Base-by-base conservation (phyloP, 2,329 filamentous ascomycete species). In the Scedosporium aurantiacum region DNA sequence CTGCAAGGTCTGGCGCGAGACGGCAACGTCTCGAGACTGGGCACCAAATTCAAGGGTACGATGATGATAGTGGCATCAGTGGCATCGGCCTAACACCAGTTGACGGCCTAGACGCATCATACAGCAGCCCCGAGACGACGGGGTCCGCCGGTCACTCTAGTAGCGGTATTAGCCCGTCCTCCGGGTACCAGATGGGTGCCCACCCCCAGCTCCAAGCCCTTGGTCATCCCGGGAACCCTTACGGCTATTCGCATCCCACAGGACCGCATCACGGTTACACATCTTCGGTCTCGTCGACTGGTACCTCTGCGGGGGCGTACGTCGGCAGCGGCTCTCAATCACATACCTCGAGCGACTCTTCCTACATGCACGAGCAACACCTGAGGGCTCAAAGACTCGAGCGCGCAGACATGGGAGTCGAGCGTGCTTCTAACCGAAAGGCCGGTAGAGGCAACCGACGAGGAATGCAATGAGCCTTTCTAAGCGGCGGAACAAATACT, bases 31-130 rank as follows among this genome's bases (percentile, higher is more conserved):
- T 82, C 67, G 81, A 81, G 73, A 74, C 74, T 37, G 73, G 74
- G 59, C 74, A 78, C 64, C 68, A 69, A 62, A 68, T 74, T 50
- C 70, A 73, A 73, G 77, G 74, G 73, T 83, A 82, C 78, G 81
- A 83, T 75, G 87, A 89, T 76, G 87, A 90, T 76, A 88, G 84
- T 75, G 86, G 84, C 70, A 82, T 89, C 76, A 86, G 82, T 70
- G 80, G 78, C 72, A 80, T 81, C 73, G 80, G 75, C 72, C 75
- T 83, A 71, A 82, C 79, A 64, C 79, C 79, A 69, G 77, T 81
- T 74, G 82, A 84, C 73, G 82, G 84, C 69, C 72, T 83, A 69
- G 81, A 83, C 71, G 75, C 79, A 67, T 78, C 78, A 67, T 82
- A 82, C 73, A 81, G 76, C 75, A 82, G 79, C 70, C 79, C 79